Conservation (phyloP, 2,329 filamentous ascomycete species). For the Arthrobotrys sphaeroides region DNA sequence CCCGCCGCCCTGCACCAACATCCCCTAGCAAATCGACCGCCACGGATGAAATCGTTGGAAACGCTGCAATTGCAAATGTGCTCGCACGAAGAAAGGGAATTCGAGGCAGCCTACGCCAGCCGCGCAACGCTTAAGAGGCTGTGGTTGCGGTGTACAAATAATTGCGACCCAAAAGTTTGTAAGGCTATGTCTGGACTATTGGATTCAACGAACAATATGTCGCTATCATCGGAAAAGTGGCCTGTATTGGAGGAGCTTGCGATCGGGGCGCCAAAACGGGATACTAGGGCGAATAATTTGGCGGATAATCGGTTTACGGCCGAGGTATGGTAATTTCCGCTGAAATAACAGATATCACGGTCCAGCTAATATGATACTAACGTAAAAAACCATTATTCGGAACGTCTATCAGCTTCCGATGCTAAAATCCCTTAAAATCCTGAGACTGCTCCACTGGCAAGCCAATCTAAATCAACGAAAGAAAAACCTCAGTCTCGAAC, state of each 20-base stretch:
- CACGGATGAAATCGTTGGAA: conserved; percentile 12
- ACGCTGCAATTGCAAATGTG: conserved; percentile 12
- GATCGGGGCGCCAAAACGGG: not conserved
- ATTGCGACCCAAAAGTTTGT: conserved; percentile 24
- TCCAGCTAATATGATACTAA: not conserved
- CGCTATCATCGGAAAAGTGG: conserved; percentile 15
- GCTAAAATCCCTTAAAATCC: not conserved
- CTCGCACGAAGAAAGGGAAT: not conserved
- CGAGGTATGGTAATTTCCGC: too few relatives aligned
- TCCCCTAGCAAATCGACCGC: not conserved
- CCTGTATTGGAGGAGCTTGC: not conserved
- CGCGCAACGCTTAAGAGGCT: conserved; percentile 1
- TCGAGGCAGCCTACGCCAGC: conserved; percentile 2
- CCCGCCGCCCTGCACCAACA: not conserved
- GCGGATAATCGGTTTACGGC: too few relatives aligned
- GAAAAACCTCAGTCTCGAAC: not conserved
- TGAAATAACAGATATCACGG: too few relatives aligned
- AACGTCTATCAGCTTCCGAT: not conserved
- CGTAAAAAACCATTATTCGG: too few relatives aligned
- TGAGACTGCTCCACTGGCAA: conserved; percentile 8
- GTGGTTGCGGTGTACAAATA: conserved; percentile 20
- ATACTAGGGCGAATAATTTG: not conserved
- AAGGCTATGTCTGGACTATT: conserved; percentile 19
- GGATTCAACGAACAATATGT: conserved; percentile 2
- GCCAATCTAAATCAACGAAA: not conserved